phyloP scores from a whole-genome alignment of 805 yeast genomes.

The Jamesozyma spencerorum region DNA sequence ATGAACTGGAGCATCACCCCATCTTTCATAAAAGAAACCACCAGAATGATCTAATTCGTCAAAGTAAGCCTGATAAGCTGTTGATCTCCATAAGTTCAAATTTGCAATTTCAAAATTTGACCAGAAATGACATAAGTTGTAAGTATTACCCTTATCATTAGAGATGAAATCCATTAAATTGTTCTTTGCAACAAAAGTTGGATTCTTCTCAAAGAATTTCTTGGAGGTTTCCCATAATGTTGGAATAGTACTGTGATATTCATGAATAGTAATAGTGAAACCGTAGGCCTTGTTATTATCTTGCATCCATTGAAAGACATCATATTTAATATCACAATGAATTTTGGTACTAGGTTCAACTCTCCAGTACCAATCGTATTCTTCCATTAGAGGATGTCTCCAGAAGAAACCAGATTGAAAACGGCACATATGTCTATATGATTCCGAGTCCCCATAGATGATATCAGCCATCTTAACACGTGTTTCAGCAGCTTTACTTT shows the following conservation, averaged over 20 bases:
- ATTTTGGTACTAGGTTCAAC: conserved; percentile 76
- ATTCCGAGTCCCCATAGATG: conserved; percentile 64
- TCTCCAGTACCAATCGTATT: conserved; percentile 86
- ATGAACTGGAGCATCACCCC: conserved; percentile 91
- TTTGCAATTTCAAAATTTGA: conserved; percentile 69
- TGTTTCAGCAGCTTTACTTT: conserved; percentile 53
- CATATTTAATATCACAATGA: conserved; percentile 71
- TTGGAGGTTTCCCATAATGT: conserved; percentile 69
- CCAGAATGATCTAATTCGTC: conserved; percentile 54
- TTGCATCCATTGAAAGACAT: conserved; percentile 71
- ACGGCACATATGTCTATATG: conserved; percentile 87
- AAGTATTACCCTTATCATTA: conserved; percentile 50
- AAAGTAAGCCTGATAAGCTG: conserved; percentile 49
- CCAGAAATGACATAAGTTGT: conserved; percentile 77
- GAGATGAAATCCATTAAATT: conserved; percentile 56
- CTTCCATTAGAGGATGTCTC: conserved; percentile 54
- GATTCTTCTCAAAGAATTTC: conserved; percentile 51
- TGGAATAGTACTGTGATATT: conserved; percentile 59
- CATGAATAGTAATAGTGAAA: conserved; percentile 38
- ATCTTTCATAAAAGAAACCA: conserved; percentile 76
- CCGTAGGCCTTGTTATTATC: conserved; percentile 66
- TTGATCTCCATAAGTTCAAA: conserved; percentile 53
- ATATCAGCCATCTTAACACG: conserved; percentile 44
- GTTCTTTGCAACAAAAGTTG: conserved; percentile 33
- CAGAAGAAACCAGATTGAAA: conserved; percentile 79